A percentile compares a stretch with the other conserved stretches of the same genome.
phyloP scores from a whole-genome alignment of 306 rosid species.

The Begonia loranthoides region DNA sequence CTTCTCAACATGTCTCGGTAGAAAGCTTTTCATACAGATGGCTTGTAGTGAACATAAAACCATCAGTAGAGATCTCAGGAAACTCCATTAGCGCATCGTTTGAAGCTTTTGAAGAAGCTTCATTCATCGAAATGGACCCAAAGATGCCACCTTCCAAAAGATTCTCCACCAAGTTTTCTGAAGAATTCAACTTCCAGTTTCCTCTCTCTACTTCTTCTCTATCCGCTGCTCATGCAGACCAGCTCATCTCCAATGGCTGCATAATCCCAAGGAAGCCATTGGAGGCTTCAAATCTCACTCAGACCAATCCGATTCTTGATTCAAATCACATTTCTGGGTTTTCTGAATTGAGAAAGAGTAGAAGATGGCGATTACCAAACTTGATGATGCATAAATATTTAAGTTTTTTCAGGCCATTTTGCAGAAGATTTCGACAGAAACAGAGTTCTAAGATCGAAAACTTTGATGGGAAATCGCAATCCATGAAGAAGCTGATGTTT shows the following conservation, averaged over 20 bases:
- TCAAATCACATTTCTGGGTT: slow-evolving; percentile 25
- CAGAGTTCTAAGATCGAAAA: slow-evolving; percentile 36
- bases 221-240: slow-evolving; percentile 72
- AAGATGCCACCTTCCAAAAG: slow-evolving; percentile 75
- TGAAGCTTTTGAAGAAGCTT: slow-evolving; percentile 65
- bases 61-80: slow-evolving; percentile 45
- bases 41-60: slow-evolving; percentile 59
- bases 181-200: slow-evolving; percentile 49
- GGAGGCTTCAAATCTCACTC: background rate
- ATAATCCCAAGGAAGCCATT: slow-evolving; percentile 32
- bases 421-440: slow-evolving; percentile 36
- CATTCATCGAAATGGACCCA: slow-evolving; percentile 97
- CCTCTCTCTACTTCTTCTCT: slow-evolving; percentile 37
- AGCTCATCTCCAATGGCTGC: slow-evolving; percentile 79
- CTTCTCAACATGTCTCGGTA: slow-evolving; percentile 65
- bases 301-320: slow-evolving; percentile 16
- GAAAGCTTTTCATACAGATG: slow-evolving; percentile 91
- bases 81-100: slow-evolving; percentile 46
- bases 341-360: slow-evolving; percentile 44
- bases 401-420: slow-evolving; percentile 55
- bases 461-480: slow-evolving; percentile 27
- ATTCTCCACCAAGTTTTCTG: slow-evolving; percentile 46
- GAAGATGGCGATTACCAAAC: slow-evolving; percentile 38
- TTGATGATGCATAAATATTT: slow-evolving; percentile 51
- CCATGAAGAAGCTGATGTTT: slow-evolving; percentile 33